Evolutionary conservation across 2,329 filamentous ascomycete species (phyloP).

Genomic region (Nothomitra cinnamomea): DNA sequence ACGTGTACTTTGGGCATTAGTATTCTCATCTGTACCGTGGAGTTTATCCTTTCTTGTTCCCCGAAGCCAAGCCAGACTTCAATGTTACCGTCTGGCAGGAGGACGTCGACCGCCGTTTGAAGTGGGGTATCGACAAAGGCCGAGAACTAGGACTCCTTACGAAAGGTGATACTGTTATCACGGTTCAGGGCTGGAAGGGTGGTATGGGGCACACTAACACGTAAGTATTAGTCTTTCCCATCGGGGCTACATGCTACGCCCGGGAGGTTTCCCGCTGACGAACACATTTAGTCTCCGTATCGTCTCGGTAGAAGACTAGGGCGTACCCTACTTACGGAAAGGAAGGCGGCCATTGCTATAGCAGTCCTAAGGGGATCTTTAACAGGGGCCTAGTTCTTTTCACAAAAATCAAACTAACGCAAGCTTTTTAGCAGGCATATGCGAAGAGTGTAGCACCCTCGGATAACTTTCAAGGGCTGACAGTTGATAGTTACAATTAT

Average conservation of each 20-base stretch:
- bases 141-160: slow-evolving; percentile 63
- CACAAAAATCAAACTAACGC: too few relatives aligned
- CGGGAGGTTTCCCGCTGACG: neutral
- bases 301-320: neutral
- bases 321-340: too few relatives aligned
- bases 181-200: slow-evolving; percentile 82
- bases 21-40: slow-evolving; percentile 94
- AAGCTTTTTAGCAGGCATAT: too few relatives aligned
- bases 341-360: neutral
- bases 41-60: slow-evolving; percentile 94
- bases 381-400: neutral
- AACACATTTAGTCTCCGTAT: neutral
- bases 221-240: neutral
- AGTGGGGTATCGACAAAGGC: slow-evolving; percentile 85
- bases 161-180: slow-evolving; percentile 58
- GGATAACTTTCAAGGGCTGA: too few relatives aligned
- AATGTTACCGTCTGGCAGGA: slow-evolving; percentile 89
- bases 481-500: too few relatives aligned
- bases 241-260: neutral
- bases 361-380: neutral
- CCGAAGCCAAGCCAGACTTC: slow-evolving; percentile 89
- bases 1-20: slow-evolving; percentile 15
- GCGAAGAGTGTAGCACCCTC: too few relatives aligned
- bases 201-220: slow-evolving; percentile 89
- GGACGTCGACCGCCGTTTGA: slow-evolving; percentile 92